Evolutionary conservation across 1,139 yeast genomes (phyloP), one percentile per base, ranked within the genome.

Genomic region (Yamadazyma atlantica): DNA sequence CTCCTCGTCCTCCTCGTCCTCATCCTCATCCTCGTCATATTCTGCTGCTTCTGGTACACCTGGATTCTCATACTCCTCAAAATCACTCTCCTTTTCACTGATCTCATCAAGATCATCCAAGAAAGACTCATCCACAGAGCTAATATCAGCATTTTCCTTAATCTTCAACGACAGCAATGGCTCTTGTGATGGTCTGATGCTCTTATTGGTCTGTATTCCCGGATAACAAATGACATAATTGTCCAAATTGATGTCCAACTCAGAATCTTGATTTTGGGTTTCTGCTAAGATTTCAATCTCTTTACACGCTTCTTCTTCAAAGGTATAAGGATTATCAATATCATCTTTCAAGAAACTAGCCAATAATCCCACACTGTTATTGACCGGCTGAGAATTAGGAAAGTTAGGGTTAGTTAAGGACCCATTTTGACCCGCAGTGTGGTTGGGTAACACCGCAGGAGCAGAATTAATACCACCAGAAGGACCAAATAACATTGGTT

Each of bases 401-500:
- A 21, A n/a, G 6, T 15, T 23, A 17, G 39, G 24, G 9, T 19
- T 27, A 28, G 15, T 28, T 5, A 28, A 4, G 15, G 17, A 13
- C 10, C 36, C 19, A 13, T 29, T 35, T 13, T 33, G 40, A 29
- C 33, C 3, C 4, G 37, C 42, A 26, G n/a, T 26, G 9, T n/a
- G 19, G 17, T 15, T 28, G 19, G 16, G 30, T 18, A 63, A 49
- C 2, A 40, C 9, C 4, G 78, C 66, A 1, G 80, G 75, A 0
- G 79, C 78, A 0, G 82, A 76, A 46, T 78, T 78, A 26, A 85
- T 81, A 8, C 94, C 95, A 21, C 92, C 87, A 1, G 90, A 82
- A 0, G 92, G 90, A 0, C 95, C 95, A 53, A 80, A 76, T n/a
- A 85, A 70, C 63, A 85, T 73, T 1, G 92, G 90, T 49, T 83